These are phyloP conservation scores for Lecanicillium sp. DNA, from an alignment of 2,329 filamentous ascomycete genomes.

Conservation along the genomic window DNA sequence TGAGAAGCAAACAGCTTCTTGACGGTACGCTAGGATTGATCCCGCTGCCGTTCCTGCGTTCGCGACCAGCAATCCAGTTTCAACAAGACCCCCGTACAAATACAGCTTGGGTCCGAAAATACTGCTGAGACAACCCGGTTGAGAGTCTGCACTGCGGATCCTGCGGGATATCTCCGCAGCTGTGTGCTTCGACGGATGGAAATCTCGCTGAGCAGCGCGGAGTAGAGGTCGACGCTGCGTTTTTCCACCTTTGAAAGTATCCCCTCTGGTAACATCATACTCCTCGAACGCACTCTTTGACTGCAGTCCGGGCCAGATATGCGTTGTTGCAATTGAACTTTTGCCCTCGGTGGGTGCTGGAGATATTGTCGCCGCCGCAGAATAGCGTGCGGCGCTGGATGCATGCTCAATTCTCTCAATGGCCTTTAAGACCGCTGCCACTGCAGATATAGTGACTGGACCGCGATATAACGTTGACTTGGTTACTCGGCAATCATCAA, in stretches of 20 bases:
- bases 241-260: slow-evolving; percentile 28
- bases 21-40: slow-evolving; percentile 26
- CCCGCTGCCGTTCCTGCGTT: slow-evolving; percentile 13
- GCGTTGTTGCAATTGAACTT: slow-evolving; percentile 18
- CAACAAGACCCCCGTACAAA: slow-evolving; percentile 31
- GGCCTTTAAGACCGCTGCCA: slow-evolving; percentile 27
- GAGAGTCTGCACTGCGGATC: slow-evolving; percentile 33
- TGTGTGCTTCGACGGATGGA: slow-evolving; percentile 23
- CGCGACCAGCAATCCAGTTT: slow-evolving; percentile 16
- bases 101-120: slow-evolving; percentile 28
- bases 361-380: neutral
- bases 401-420: slow-evolving; percentile 26
- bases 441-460: slow-evolving; percentile 28
- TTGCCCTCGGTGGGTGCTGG: neutral
- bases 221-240: slow-evolving; percentile 29
- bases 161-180: slow-evolving; percentile 31
- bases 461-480: slow-evolving; percentile 33
- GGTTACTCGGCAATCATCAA: slow-evolving; percentile 28
- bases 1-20: slow-evolving; percentile 26
- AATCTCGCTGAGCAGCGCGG: slow-evolving; percentile 28
- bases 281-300: slow-evolving; percentile 16
- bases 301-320: too few relatives aligned
- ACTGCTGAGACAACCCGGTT: slow-evolving; percentile 30
- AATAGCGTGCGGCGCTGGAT: slow-evolving; percentile 6
- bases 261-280: slow-evolving; percentile 22